Base-by-base conservation (phyloP, 495 filamentous ascomycete species). In the Tetracladium marchalianum region DNA sequence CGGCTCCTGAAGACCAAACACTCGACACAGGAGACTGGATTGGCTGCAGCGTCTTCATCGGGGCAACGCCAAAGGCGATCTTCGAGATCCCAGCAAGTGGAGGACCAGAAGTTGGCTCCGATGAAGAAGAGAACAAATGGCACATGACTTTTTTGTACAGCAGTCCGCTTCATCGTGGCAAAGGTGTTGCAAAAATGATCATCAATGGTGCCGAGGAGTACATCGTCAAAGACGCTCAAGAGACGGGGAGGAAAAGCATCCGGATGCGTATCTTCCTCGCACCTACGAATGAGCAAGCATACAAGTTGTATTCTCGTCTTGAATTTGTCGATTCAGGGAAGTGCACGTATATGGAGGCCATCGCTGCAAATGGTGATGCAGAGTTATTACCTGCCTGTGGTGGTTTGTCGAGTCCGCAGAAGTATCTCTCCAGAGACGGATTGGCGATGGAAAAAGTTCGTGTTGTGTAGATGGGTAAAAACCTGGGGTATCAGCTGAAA, bases 141-240 rank as follows among this genome's bases (percentile, higher is more conserved):
- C 63, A 68, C 13, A 64, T 66, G 60, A 56, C 64, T 1, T 62
- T 62, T 22, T 34, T 68, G 13, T 68, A 60, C 39, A 63, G 53
- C 0, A 52, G 54, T 17, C 58, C 63, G 3, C 49, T 51, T 1
- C 56, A 66, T 43, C 62, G 62, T 0, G 61, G 63, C 11, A 40
- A 49, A 17, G 63, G 65, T 7, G 50, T 68, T 17, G 65, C 58
- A 0, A 56, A 53, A n/a, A 58, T 52, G 33, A 45, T 68, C 7
- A 64, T 64, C n/a, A 46, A 56, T 27, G 49, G 50, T n/a, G 56
- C 60, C 2, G 18, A 65, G 10, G 50, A 54, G n/a, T 61, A 57
- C 47, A 52, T 63, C 18, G 35, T 24, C 6, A 39, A 48, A 0
- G 60, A 57, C 33, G 41, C 44, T 27, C 22, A 1, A 13, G 35